These are phyloP conservation scores for Teratosphaeriaceae sp. DNA, from an alignment of 2,329 filamentous ascomycete genomes.

Conservation along the genomic window DNA sequence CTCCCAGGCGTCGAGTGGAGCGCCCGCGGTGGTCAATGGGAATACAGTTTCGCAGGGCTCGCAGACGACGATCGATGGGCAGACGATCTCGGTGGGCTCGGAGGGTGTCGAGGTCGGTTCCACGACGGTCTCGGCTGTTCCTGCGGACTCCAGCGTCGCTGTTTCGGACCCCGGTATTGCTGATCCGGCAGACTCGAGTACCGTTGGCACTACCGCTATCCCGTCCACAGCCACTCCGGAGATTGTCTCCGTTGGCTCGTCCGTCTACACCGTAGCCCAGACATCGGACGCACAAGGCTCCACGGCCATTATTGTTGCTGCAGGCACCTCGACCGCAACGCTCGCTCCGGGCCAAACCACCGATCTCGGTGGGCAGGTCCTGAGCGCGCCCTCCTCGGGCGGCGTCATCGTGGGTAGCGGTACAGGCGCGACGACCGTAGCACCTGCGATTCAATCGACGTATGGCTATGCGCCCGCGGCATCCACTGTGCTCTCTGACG, in stretches of 20 bases:
- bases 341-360: constrained; percentile 1
- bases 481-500: not conserved
- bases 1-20: not conserved
- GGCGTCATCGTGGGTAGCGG: not conserved
- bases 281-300: not conserved
- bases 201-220: not conserved
- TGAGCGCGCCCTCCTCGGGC: not conserved
- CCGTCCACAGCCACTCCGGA: not conserved
- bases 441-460: not conserved
- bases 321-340: not conserved
- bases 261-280: not conserved
- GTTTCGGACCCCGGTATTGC: not conserved
- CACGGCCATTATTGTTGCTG: not conserved
- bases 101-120: not conserved
- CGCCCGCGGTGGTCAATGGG: not conserved
- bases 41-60: constrained; percentile 1
- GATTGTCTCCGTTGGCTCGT: not conserved
- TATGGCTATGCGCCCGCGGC: not conserved
- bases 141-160: not conserved
- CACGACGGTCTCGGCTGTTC: not conserved
- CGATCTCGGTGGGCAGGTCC: not conserved
- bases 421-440: not conserved
- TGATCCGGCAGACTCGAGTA: not conserved
- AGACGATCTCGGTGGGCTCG: not conserved
- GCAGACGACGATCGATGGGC: not conserved